Evolutionary conservation across 768 basidiomycete genomes (phyloP).

Genomic region (Phlegmacium glaucopus): DNA sequence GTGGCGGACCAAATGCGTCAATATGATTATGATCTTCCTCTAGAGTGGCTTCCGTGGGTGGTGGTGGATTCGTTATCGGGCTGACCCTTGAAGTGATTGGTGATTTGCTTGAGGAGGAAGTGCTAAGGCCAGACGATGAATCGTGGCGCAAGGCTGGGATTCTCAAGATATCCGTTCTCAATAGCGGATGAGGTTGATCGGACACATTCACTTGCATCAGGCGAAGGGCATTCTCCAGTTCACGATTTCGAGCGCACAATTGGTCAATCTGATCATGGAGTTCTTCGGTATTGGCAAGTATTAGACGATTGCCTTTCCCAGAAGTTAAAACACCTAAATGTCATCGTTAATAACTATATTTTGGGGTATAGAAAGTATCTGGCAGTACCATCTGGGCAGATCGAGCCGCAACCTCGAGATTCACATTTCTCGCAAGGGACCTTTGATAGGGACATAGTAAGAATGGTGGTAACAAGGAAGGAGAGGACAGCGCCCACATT

Average conservation of each 20-base stretch:
- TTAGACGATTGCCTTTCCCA: slow-evolving; percentile 59
- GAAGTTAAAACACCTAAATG: slow-evolving; percentile 47
- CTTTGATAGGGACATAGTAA: slow-evolving; percentile 29
- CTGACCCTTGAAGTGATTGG: slow-evolving; percentile 10
- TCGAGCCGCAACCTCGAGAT: slow-evolving; percentile 68
- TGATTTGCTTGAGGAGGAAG: slow-evolving; percentile 24
- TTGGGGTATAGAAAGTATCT: too few species aligned
- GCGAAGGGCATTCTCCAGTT: slow-evolving; percentile 58
- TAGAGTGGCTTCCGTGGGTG: slow-evolving; percentile 11
- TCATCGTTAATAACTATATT: too few species aligned
- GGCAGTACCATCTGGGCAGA: slow-evolving; percentile 68
- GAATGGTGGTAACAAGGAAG: slow-evolving; percentile 9
- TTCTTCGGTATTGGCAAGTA: slow-evolving; percentile 69
- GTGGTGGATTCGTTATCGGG: slow-evolving; percentile 7
- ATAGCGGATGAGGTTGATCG: slow-evolving; percentile 47
- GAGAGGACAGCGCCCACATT: slow-evolving; percentile 11
- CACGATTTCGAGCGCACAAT: slow-evolving; percentile 51
- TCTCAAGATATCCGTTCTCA: slow-evolving; percentile 30
- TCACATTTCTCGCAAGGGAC: slow-evolving; percentile 78
- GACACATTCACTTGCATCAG: slow-evolving; percentile 45
- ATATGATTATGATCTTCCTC: slow-evolving; percentile 40
- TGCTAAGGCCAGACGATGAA: slow-evolving; percentile 15
- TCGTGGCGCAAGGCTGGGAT: slow-evolving; percentile 10
- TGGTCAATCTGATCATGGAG: slow-evolving; percentile 63
- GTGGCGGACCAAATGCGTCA: slow-evolving; percentile 37